A percentile compares a stretch with the other conserved stretches of the same genome.
phyloP scores from a whole-genome alignment of 2,329 filamentous ascomycete species.

The Exophiala aquamarina region DNA sequence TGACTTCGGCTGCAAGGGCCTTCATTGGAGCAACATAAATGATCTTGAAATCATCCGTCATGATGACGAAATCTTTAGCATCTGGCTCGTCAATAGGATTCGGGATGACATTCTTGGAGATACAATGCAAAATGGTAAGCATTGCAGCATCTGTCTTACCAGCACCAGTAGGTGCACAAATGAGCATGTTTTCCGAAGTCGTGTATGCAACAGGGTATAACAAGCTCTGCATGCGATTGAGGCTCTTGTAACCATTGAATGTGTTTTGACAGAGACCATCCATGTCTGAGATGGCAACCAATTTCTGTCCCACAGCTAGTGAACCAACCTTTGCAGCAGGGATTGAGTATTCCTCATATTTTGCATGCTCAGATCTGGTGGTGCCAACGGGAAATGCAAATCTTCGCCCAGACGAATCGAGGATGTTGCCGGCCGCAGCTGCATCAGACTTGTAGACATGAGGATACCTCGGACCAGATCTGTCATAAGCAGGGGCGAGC shows the following conservation, averaged over 20 bases:
- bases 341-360: slow-evolving; percentile 86
- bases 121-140: slow-evolving; percentile 88
- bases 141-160: slow-evolving; percentile 99
- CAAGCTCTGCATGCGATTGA: slow-evolving; percentile 98
- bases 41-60: slow-evolving; percentile 89
- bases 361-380: slow-evolving; percentile 67
- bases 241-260: slow-evolving; percentile 86
- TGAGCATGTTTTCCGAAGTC: slow-evolving; percentile 97
- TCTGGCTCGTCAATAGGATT: slow-evolving; percentile 73
- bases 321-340: slow-evolving; percentile 79
- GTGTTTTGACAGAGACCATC: slow-evolving; percentile 89
- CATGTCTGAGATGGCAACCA: slow-evolving; percentile 77
- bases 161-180: slow-evolving; percentile 95
- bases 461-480: slow-evolving; percentile 75
- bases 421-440: slow-evolving; percentile 79
- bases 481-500: slow-evolving; percentile 69
- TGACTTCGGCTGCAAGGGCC: slow-evolving; percentile 92
- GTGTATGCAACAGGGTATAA: slow-evolving; percentile 94
- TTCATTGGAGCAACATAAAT: slow-evolving; percentile 99
- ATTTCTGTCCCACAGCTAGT: slow-evolving; percentile 68
- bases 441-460: slow-evolving; percentile 75
- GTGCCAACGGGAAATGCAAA: slow-evolving; percentile 80
- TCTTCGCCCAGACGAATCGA: slow-evolving; percentile 76
- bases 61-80: slow-evolving; percentile 77
- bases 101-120: slow-evolving; percentile 80